Conservation (phyloP, 2,329 filamentous ascomycete genomes). For the Botrytis tulipae region DNA sequence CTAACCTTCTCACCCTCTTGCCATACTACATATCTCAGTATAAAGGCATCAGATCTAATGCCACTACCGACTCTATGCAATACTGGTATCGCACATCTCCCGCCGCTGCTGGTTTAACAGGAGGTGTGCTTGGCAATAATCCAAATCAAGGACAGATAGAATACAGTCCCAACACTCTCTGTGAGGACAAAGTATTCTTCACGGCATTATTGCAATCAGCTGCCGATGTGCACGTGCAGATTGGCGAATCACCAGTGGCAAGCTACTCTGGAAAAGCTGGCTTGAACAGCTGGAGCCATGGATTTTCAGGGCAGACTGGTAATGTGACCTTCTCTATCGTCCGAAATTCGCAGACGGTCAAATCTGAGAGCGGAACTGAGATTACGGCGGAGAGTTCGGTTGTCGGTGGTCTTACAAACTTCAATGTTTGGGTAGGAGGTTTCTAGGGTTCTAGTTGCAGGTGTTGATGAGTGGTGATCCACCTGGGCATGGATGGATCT, state of each 20-base stretch:
- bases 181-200: constrained; percentile 37
- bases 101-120: constrained; percentile 36
- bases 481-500: too few relatives aligned
- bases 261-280: constrained; percentile 25
- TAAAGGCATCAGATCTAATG: constrained; percentile 43
- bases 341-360: constrained; percentile 28
- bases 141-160: constrained; percentile 30
- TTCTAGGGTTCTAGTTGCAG: constrained; percentile 24
- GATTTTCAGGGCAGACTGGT: constrained; percentile 39
- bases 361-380: constrained; percentile 29
- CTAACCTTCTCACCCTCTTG: constrained; percentile 49
- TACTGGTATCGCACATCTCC: constrained; percentile 46
- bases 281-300: constrained; percentile 34
- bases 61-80: constrained; percentile 40
- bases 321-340: constrained; percentile 36
- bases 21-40: constrained; percentile 52
- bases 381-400: constrained; percentile 32
- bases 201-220: constrained; percentile 35
- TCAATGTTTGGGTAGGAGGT: constrained; percentile 35
- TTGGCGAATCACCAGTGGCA: constrained; percentile 33
- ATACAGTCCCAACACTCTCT: constrained; percentile 36
- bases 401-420: constrained; percentile 31
- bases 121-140: constrained; percentile 39
- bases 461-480: not conserved
- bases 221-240: constrained; percentile 37